Evolutionary conservation across 2,329 filamentous ascomycete genomes (phyloP), one percentile per base, ranked within the genome.

Genomic region (Aspergillus sp.): DNA sequence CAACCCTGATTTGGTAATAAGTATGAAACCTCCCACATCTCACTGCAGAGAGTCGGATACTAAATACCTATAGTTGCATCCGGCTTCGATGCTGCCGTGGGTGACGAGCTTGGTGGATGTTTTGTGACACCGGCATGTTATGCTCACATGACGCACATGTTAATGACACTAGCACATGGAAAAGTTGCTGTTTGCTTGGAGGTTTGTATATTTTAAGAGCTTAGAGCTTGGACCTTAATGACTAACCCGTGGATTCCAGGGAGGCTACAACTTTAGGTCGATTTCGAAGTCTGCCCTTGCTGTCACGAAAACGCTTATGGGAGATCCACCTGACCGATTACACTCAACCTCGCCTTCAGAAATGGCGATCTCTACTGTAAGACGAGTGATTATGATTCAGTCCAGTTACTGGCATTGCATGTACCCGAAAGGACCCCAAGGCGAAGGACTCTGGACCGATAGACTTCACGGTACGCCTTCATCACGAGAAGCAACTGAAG

Each of bases 81-180:
- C 42, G 95, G 95, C 0, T 99, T 99, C 66, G 95, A 99, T 72
- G 95, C 95, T 15, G 95, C 95, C 0, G 90, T 90, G 62, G 95
- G 95, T 12, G 95, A 99, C 73, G 88, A 95, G 69, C 83, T 99
- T 2, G 95, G 95, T 50, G 91, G 90, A 32, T 99, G 95, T 72
- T 93, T 91, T 68, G 95, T 99, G 5, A 89, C 92, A 1, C 95
- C 95, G 0, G 78, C 87, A 4, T 96, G 95, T 70, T 99, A 98
- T 71, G 91, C 93, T 13, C 93, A 99, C 70, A 98, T 99, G 95
- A 98, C 95, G 15, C 92, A 97, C 71, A 97, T 98, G 93, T 84
- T 99, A 48, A 98, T 97, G 93, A 92, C 91, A 2, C 81, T 99
- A 18, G 93, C 95, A 0, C 83, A 87, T 44, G 95, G 95, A 26